These are phyloP conservation scores for Sphenostylis stenocarpa DNA, from an alignment of 306 rosid species.

Conservation along the genomic window DNA sequence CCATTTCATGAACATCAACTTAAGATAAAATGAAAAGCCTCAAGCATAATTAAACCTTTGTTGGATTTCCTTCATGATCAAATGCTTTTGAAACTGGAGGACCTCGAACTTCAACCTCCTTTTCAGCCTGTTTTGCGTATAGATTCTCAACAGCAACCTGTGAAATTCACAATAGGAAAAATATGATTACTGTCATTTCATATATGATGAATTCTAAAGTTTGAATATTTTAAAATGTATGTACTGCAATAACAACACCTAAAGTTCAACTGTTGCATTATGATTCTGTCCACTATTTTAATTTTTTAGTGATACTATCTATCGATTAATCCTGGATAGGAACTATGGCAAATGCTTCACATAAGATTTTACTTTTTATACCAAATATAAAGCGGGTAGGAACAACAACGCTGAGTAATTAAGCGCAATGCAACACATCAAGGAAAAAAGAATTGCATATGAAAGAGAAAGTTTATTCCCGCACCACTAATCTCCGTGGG, in stretches of 20 bases:
- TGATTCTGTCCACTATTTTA: not conserved
- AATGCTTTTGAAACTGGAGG: constrained; percentile 95
- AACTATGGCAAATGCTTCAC: constrained; percentile 3
- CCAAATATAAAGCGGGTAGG: too few species aligned
- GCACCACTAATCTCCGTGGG: constrained; percentile 90
- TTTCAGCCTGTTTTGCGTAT: constrained; percentile 63
- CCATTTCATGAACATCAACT: constrained; percentile 17
- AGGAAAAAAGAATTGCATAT: not conserved
- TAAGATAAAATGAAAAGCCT: not conserved
- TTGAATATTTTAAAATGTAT: not conserved
- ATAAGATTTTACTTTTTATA: too few species aligned
- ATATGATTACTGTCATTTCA: not conserved
- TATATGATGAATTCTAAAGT: not conserved
- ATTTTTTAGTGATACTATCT: not conserved
- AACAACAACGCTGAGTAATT: not conserved
- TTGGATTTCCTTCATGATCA: constrained; percentile 80
- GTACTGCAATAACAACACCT: not conserved
- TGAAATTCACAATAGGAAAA: constrained; percentile 24
- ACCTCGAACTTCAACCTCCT: constrained; percentile 89
- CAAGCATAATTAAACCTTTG: constrained; percentile 62
- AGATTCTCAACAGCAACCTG: constrained; percentile 76
- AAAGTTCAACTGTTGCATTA: constrained; percentile 6
- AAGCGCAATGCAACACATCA: not conserved
- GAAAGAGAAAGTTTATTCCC: constrained; percentile 25
- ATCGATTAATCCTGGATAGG: constrained; percentile 1